A percentile compares a stretch with the other conserved stretches of the same genome.
Conservation (phyloP, 371 early-diverging fungal genomes). For the Mucor piriformis region DNA sequence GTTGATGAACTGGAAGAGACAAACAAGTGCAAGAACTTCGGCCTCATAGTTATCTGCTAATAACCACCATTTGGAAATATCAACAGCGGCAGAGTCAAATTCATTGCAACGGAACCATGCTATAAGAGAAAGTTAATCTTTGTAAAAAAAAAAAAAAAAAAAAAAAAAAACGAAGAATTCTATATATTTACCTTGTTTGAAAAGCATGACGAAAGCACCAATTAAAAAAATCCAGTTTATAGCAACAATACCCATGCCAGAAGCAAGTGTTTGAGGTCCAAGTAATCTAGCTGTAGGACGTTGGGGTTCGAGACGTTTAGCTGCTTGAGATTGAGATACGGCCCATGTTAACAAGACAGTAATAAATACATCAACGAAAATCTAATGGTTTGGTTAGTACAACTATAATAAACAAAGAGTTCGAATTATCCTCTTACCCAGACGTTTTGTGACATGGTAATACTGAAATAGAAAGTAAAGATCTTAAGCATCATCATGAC, state of each 20-base stretch:
- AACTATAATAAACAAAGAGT: too few relatives aligned
- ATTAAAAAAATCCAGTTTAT: slow-evolving; percentile 67
- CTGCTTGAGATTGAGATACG: slow-evolving; percentile 66
- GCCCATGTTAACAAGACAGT: slow-evolving; percentile 70
- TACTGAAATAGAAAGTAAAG: slow-evolving; percentile 59
- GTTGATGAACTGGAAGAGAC: slow-evolving; percentile 66
- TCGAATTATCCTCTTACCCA: too few relatives aligned
- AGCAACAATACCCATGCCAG: slow-evolving; percentile 65
- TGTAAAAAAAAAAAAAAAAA: too few relatives aligned
- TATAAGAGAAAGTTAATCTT: not conserved
- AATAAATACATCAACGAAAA: slow-evolving; percentile 69
- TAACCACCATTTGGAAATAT: slow-evolving; percentile 75
- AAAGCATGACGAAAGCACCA: slow-evolving; percentile 56
- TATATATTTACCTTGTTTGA: slow-evolving; percentile 36
- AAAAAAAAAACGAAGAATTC: too few relatives aligned
- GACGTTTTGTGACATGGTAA: slow-evolving; percentile 57
- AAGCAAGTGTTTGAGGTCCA: slow-evolving; percentile 68
- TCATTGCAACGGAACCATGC: slow-evolving; percentile 74
- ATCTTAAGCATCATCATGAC: slow-evolving; percentile 74
- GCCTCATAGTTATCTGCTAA: slow-evolving; percentile 81
- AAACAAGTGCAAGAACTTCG: slow-evolving; percentile 53
- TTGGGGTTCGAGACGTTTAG: slow-evolving; percentile 50
- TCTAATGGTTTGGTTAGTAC: slow-evolving; percentile 7
- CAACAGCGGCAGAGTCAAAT: slow-evolving; percentile 63
- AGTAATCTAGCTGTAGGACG: slow-evolving; percentile 76